phyloP scores from a whole-genome alignment of 768 basidiomycete genomes.

The Mycena polygramma region DNA sequence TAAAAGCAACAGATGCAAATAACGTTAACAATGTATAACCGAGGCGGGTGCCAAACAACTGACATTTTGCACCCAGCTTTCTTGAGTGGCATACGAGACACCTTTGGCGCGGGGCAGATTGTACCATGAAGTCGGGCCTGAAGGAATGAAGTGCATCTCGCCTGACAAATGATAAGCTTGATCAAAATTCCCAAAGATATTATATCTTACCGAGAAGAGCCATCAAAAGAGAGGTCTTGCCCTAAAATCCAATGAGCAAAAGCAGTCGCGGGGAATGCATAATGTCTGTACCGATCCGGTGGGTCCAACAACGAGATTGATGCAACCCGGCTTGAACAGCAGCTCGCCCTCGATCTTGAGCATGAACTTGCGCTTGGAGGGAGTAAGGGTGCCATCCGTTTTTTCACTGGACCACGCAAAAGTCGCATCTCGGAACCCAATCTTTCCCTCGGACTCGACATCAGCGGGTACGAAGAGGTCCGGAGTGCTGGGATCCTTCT shows the following conservation, averaged over 20 bases:
- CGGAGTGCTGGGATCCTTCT: slow-evolving; percentile 42
- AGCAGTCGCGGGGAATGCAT: background rate
- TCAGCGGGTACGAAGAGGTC: slow-evolving; percentile 36
- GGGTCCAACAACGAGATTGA: slow-evolving; percentile 75
- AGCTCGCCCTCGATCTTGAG: slow-evolving; percentile 66
- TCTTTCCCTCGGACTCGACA: slow-evolving; percentile 44
- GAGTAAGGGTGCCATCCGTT: slow-evolving; percentile 46
- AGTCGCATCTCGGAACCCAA: slow-evolving; percentile 67
- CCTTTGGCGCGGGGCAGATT: slow-evolving; percentile 77
- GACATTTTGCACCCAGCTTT: slow-evolving; percentile 84
- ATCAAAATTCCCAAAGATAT: background rate
- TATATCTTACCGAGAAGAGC: slow-evolving; percentile 60
- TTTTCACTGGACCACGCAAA: slow-evolving; percentile 69
- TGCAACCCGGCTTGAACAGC: slow-evolving; percentile 63
- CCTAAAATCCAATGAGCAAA: slow-evolving; percentile 39
- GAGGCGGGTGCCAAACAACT: background rate
- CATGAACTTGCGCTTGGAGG: slow-evolving; percentile 61
- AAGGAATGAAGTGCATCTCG: slow-evolving; percentile 76
- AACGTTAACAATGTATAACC: background rate
- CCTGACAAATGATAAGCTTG: slow-evolving; percentile 44
- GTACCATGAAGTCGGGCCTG: slow-evolving; percentile 70
- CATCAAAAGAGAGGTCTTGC: slow-evolving; percentile 77
- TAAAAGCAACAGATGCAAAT: slow-evolving; percentile 5
- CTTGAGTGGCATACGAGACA: slow-evolving; percentile 86
- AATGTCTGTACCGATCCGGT: slow-evolving; percentile 55